phyloP scores from a whole-genome alignment of 2,329 filamentous ascomycete genomes.

The Aspergillus fumigatus region DNA sequence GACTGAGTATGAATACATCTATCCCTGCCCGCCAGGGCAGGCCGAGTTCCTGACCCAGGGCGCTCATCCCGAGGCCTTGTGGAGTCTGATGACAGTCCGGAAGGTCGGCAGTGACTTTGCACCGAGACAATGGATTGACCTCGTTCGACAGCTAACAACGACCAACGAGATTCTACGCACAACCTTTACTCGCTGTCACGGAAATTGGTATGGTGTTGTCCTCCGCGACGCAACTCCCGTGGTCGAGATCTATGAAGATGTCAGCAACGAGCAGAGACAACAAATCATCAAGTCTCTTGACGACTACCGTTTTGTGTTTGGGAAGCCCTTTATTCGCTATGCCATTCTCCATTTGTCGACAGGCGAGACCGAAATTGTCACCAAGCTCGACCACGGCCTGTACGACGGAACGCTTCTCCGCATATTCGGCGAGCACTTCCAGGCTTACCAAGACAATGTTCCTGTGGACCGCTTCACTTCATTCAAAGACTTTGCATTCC shows the following conservation, averaged over 20 bases:
- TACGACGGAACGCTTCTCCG: slow-evolving; percentile 38
- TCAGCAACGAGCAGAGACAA: slow-evolving; percentile 16
- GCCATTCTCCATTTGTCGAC: slow-evolving; percentile 21
- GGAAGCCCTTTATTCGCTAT: slow-evolving; percentile 34
- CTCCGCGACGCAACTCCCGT: slow-evolving; percentile 11
- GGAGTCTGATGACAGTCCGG: background rate
- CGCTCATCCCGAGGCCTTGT: background rate
- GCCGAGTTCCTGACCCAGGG: slow-evolving; percentile 2
- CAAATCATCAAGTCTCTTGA: slow-evolving; percentile 20
- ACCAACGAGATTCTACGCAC: slow-evolving; percentile 12
- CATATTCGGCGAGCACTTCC: slow-evolving; percentile 34
- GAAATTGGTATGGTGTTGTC: slow-evolving; percentile 13
- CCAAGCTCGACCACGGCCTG: slow-evolving; percentile 32
- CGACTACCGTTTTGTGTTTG: slow-evolving; percentile 25
- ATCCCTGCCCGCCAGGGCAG: background rate
- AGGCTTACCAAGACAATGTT: slow-evolving; percentile 15
- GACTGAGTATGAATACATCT: background rate
- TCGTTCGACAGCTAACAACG: slow-evolving; percentile 7
- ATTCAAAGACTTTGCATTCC: slow-evolving; percentile 25
- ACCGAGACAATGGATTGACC: slow-evolving; percentile 12
- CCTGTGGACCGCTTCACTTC: slow-evolving; percentile 5
- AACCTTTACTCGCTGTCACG: slow-evolving; percentile 3
- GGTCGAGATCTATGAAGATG: slow-evolving; percentile 4
- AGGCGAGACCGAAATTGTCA: slow-evolving; percentile 23
- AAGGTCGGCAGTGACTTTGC: slow-evolving; percentile 1